Evolutionary conservation across 192 early-diverging fungal species (phyloP).

Genomic region (Umbelopsis sp.): DNA sequence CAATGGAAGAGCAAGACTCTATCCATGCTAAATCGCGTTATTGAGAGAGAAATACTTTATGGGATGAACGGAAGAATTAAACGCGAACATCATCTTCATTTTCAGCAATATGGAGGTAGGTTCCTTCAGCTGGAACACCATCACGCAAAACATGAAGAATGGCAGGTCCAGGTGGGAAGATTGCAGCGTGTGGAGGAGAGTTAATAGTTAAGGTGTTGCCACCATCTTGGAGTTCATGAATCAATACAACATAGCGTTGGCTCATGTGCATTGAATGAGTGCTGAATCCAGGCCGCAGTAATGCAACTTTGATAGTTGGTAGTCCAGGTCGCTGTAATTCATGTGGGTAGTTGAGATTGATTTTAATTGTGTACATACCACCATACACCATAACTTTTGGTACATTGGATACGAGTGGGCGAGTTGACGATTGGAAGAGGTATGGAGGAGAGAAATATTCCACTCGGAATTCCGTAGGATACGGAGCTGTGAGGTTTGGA

Average conservation of each 20-base stretch:
- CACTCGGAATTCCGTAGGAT: slow-evolving; percentile 54
- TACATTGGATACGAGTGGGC: slow-evolving; percentile 37
- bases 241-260: slow-evolving; percentile 49
- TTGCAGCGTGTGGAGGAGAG: slow-evolving; percentile 49
- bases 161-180: slow-evolving; percentile 59
- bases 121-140: slow-evolving; percentile 44
- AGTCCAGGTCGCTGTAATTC: slow-evolving; percentile 22
- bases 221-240: slow-evolving; percentile 21
- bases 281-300: slow-evolving; percentile 51
- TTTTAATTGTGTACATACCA: slow-evolving; percentile 29
- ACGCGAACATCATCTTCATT: background rate
- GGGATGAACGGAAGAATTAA: too few species aligned
- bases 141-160: slow-evolving; percentile 51
- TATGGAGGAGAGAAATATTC: slow-evolving; percentile 61
- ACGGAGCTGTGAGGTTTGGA: slow-evolving; percentile 33
- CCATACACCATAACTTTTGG: slow-evolving; percentile 41
- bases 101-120: slow-evolving; percentile 1
- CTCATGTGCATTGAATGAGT: slow-evolving; percentile 60
- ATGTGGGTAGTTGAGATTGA: slow-evolving; percentile 39
- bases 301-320: slow-evolving; percentile 33
- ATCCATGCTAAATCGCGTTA: too few species aligned
- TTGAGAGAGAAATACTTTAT: too few species aligned
- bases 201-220: slow-evolving; percentile 27
- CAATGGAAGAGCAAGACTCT: too few species aligned
- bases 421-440: slow-evolving; percentile 31